These are phyloP conservation scores for Artomyces pyxidatus DNA, from an alignment of 768 basidiomycete genomes.

Conservation along the genomic window DNA sequence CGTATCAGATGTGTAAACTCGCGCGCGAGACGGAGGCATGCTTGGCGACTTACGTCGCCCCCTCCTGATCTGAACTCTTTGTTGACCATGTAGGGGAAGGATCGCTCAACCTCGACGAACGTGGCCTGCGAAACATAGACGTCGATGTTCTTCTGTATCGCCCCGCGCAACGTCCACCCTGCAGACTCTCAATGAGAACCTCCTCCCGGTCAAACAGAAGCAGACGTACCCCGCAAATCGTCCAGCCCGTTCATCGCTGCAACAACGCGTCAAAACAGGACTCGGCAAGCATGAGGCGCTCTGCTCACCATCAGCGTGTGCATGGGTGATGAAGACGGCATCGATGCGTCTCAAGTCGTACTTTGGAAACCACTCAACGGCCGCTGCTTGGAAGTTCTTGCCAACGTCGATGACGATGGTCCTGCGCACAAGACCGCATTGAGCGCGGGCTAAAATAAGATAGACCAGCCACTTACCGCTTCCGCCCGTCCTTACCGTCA, in stretches of 20 bases:
- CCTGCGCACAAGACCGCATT: conserved; percentile 26
- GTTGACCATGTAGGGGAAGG: conserved; percentile 78
- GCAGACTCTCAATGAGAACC: conserved; percentile 1
- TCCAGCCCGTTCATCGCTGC: conserved; percentile 84
- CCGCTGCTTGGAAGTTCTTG: conserved; percentile 66
- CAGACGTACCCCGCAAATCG: conserved; percentile 64
- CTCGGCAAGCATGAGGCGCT: background rate
- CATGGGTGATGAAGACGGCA: conserved; percentile 77
- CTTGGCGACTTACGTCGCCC: conserved; percentile 47
- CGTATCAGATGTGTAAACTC: background rate
- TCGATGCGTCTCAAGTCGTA: conserved; percentile 66
- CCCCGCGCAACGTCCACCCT: conserved; percentile 67
- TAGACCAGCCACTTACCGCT: conserved; percentile 38
- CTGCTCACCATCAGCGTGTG: conserved; percentile 68
- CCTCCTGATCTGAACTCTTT: conserved; percentile 74
- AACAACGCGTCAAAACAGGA: background rate
- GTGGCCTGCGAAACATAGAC: conserved; percentile 64
- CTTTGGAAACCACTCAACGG: conserved; percentile 56
- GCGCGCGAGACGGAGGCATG: background rate
- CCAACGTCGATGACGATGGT: conserved; percentile 81
- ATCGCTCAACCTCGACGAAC: conserved; percentile 52
- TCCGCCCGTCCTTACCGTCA: conserved; percentile 28
- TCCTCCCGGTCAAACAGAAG: background rate
- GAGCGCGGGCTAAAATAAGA: background rate
- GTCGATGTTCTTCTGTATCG: conserved; percentile 67